Evolutionary conservation across 805 yeast species (phyloP), one percentile per base, ranked within the genome.

Genomic region (Starmerella scarabaei): DNA sequence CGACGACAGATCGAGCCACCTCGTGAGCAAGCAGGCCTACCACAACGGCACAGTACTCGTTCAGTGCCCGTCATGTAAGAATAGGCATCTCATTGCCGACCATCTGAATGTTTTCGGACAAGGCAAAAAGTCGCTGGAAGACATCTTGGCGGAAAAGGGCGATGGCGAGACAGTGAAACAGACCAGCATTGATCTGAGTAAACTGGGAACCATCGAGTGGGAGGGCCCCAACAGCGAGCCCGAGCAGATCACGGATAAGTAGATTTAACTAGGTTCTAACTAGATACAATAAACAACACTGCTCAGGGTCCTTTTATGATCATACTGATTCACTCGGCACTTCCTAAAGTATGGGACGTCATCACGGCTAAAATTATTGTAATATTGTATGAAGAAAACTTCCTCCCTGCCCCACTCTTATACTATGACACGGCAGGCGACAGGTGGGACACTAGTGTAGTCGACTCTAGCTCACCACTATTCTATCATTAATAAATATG

Each of bases 11-110:
- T 84, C 95, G 0, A 75, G 85, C 3, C 97, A 88, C 55, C 70
- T 78, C n/a, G 79, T 88, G 54, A 80, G 94, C 5, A 86, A 86
- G 50, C 97, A 88, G 60, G 86, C 95, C 0, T 88, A 88, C 57
- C 73, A 78, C 12, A 64, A 67, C 8, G 97, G 97, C 1, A 77
- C 94, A 0, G 94, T 88, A 3, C 62, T 84, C 37, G 79, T 88
- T 19, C 84, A 83, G 53, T 88, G 97, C 57, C 97, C 97, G 0
- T 81, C 85, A 14, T 88, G 97, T 58, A 69, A 78, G 48, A 77
- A 73, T 54, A 72, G 95, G 48, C 97, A 88, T 56, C 63, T 88
- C 54, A 86, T 88, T 30, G 94, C 96, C 0, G 97, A 88, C 56
- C 86, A 80, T 55, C 61, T 80, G 43, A 77, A 74, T 64, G 81